Conservation (phyloP, 495 filamentous ascomycete species). For the Aspergillus affinis region DNA sequence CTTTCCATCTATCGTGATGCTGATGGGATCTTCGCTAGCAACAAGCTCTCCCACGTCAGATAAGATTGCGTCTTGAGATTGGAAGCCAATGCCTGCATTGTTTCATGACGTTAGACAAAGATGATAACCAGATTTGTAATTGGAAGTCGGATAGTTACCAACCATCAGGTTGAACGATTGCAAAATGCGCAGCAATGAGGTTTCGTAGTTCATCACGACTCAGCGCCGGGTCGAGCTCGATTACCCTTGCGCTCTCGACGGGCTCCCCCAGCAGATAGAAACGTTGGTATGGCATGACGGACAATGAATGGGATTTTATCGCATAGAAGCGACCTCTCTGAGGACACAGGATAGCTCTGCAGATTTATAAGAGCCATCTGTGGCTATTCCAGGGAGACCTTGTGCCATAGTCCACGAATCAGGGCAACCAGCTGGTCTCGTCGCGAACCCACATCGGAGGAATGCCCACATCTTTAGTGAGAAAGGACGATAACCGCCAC, state of each 20-base stretch:
- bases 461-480: no score
- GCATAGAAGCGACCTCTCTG: no score
- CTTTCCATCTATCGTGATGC: slow-evolving; percentile 45
- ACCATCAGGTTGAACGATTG: slow-evolving; percentile 38
- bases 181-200: slow-evolving; percentile 42
- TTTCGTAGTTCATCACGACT: slow-evolving; percentile 36
- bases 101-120: neutral
- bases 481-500: no score
- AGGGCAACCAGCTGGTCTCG: no score
- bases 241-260: slow-evolving; percentile 25
- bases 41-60: slow-evolving; percentile 30
- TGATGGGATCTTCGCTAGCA: slow-evolving; percentile 29
- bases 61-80: slow-evolving; percentile 27
- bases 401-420: no score
- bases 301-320: no score
- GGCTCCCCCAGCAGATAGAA: slow-evolving; percentile 46
- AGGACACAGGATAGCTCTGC: no score
- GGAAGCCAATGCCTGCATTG: slow-evolving; percentile 39
- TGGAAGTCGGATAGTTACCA: slow-evolving; percentile 1
- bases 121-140: slow-evolving; percentile 4
- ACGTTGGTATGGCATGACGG: slow-evolving; percentile 5
- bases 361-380: no score
- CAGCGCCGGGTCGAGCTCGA: slow-evolving; percentile 36
- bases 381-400: no score
- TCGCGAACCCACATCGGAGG: no score